phyloP scores from a whole-genome alignment of 116 monocot genomes.

The Cymodocea nodosa region DNA sequence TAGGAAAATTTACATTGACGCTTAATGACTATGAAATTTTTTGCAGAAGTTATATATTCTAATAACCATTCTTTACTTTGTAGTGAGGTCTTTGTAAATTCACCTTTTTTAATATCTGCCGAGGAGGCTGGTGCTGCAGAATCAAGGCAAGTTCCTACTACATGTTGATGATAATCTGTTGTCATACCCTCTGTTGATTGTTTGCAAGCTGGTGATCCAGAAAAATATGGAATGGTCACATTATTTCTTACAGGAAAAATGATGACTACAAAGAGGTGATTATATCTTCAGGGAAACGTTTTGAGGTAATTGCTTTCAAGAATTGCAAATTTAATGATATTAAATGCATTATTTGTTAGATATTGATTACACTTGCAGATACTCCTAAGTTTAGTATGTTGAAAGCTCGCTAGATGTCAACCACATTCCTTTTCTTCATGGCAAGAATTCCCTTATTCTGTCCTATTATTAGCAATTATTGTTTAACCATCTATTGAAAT shows the following conservation, averaged over 20 bases:
- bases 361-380: neutral
- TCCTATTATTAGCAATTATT: too few species aligned
- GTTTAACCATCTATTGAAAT: too few species aligned
- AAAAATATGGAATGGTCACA: neutral
- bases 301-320: slow-evolving; percentile 49
- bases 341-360: neutral
- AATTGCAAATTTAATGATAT: neutral
- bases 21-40: neutral
- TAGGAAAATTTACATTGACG: too few species aligned
- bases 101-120: slow-evolving; percentile 89
- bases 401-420: too few species aligned
- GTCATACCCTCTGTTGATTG: neutral
- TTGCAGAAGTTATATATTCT: neutral
- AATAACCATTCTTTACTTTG: slow-evolving; percentile 2
- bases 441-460: too few species aligned
- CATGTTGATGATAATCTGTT: neutral
- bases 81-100: slow-evolving; percentile 93
- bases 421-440: too few species aligned
- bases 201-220: neutral
- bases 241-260: slow-evolving; percentile 37
- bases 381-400: too few species aligned
- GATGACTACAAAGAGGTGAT: slow-evolving; percentile 73
- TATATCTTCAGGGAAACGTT: slow-evolving; percentile 65
- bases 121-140: slow-evolving; percentile 88
- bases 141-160: slow-evolving; percentile 32